phyloP scores from a whole-genome alignment of 2,329 filamentous ascomycete genomes.

The Penicillium sp. region DNA sequence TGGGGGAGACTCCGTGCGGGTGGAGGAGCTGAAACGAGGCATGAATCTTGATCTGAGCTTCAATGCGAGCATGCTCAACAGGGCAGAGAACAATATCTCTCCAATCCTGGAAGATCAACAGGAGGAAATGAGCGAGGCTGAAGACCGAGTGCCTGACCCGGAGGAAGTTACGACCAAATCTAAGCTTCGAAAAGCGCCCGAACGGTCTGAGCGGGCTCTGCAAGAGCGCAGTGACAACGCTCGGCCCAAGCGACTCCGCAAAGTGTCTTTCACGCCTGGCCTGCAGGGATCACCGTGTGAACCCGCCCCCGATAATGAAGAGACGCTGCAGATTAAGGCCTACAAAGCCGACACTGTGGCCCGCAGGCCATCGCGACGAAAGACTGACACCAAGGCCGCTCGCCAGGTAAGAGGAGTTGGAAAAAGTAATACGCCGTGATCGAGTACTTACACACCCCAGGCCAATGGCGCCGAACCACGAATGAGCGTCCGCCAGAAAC shows the following conservation, averaged over 20 bases:
- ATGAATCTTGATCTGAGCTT: slow-evolving; percentile 41
- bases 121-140: slow-evolving; percentile 27
- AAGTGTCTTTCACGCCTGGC: slow-evolving; percentile 38
- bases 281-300: slow-evolving; percentile 28
- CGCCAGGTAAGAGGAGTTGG: slow-evolving; percentile 28
- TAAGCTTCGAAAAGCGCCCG: slow-evolving; percentile 23
- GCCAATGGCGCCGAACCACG: slow-evolving; percentile 18
- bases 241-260: slow-evolving; percentile 29
- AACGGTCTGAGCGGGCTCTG: slow-evolving; percentile 29
- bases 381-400: slow-evolving; percentile 26
- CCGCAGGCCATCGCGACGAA: slow-evolving; percentile 26
- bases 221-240: slow-evolving; percentile 38
- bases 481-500: slow-evolving; percentile 42
- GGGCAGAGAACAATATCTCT: slow-evolving; percentile 23
- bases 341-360: slow-evolving; percentile 31
- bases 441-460: slow-evolving; percentile 13
- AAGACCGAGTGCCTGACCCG: slow-evolving; percentile 16
- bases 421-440: background rate
- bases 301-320: slow-evolving; percentile 28
- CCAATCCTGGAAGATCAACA: slow-evolving; percentile 32
- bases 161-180: slow-evolving; percentile 11
- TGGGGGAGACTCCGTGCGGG: slow-evolving; percentile 40
- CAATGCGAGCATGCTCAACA: slow-evolving; percentile 16
- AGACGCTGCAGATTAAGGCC: slow-evolving; percentile 33
- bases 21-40: slow-evolving; percentile 42